Percentiles rank a stretch among this genome's conserved stretches.
Evolutionary conservation across 345 rosid species (phyloP).

Genomic region (Dimocarpus longan): DNA sequence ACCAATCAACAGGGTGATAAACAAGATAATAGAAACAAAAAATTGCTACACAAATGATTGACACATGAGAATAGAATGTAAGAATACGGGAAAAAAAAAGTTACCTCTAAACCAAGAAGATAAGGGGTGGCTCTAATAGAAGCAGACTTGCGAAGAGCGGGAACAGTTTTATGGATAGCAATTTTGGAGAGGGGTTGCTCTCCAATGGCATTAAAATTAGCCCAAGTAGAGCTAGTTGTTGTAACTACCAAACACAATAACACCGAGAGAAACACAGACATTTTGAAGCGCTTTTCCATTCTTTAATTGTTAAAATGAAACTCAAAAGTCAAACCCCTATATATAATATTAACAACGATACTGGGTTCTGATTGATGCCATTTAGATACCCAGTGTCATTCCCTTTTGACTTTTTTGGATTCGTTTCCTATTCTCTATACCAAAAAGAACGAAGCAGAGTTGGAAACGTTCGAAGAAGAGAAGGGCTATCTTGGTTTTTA

Average conservation of each 20-base stretch:
- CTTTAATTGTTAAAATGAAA: not conserved
- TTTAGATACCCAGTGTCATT: not conserved
- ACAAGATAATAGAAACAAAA: not conserved
- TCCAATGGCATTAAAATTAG: slow-evolving; percentile 38
- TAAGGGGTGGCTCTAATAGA: slow-evolving; percentile 49
- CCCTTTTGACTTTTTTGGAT: not conserved
- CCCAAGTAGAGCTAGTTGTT: slow-evolving; percentile 20
- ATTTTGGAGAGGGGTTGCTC: slow-evolving; percentile 75
- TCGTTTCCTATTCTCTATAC: not conserved
- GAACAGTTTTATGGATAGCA: slow-evolving; percentile 47
- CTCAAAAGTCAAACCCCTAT: not conserved
- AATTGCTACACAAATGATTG: not conserved
- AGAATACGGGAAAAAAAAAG: not conserved
- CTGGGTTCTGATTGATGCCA: not conserved
- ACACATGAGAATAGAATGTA: not conserved
- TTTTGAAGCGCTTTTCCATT: slow-evolving; percentile 6
- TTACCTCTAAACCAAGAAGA: slow-evolving; percentile 60
- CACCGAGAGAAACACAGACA: not conserved
- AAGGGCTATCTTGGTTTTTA: not conserved
- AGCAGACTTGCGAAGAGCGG: slow-evolving; percentile 46
- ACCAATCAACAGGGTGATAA: not conserved
- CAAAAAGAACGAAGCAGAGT: not conserved
- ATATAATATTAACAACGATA: not conserved
- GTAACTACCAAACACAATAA: slow-evolving; percentile 21
- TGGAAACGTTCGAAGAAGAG: not conserved